Evolutionary conservation across 148 eudicot species (phyloP), one percentile per base, ranked within the genome.

Genomic region (Spergularia marina): DNA sequence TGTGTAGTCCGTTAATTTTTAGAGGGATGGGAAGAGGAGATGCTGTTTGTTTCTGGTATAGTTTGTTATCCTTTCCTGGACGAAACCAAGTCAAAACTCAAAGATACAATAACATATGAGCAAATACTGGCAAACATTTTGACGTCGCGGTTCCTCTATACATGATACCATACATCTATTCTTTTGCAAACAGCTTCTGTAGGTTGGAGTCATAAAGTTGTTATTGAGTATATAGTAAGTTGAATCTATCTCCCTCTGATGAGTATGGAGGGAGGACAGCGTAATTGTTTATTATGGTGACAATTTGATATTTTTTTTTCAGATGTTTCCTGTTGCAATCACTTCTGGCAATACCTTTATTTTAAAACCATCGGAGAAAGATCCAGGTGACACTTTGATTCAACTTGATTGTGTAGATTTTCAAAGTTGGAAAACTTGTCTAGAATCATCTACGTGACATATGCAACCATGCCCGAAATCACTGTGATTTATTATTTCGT

Each of bases 271-370:
- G 72, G 74, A 20, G 49, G 12, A 12, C 6, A 39, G 44, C 18
- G 16, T 74, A 12, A 7, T 23, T 56, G 0, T 55, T 61, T 16
- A 49, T 23, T 20, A 63, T 54, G 65, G 79, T 81, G 67, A 77
- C 20, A 16, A 57, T 66, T 49, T 55, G 75, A 77, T 51, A 15
- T 57, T 64, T 34, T 74, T 65, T 51, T 4, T 30, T 23, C 94
- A 94, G 98, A 91, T 94, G 98, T 90, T 94, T 83, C 98, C 98
- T 4, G 86, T 94, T 83, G 98, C 98, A 79, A 86, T 88, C 78
- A 83, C 97, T 12, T 86, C 93, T 74, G 98, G 98, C 58, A 94
- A 94, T 81, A 94, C 98, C 70, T 94, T 86, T 77, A 74, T 94
- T 79, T 78, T 94, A 62, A 94, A 94, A 80, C 98, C 98, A 80